Conservation (phyloP, 2,329 filamentous ascomycete genomes). For the Cytospora paraplurivora region DNA sequence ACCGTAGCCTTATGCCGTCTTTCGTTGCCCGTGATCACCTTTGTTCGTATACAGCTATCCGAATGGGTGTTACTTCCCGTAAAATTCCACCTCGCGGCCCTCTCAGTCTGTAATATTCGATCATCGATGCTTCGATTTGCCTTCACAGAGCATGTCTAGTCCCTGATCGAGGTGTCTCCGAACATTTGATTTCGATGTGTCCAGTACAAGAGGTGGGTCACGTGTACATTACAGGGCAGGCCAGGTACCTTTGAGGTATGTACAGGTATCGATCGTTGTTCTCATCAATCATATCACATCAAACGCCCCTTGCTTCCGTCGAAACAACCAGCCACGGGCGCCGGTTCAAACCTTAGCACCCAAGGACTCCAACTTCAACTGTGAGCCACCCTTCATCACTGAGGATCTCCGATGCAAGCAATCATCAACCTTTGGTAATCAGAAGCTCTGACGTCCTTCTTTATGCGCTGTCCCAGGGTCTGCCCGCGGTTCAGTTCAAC, state of each 20-base stretch:
- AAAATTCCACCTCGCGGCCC: too few relatives aligned
- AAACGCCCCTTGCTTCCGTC: background rate
- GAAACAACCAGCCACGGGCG: background rate
- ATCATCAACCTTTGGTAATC: conserved; percentile 79
- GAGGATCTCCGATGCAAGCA: conserved; percentile 58
- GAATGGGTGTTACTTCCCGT: too few relatives aligned
- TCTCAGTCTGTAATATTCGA: too few relatives aligned
- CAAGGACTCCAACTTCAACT: too few relatives aligned
- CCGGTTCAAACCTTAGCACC: background rate
- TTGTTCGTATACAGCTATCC: too few relatives aligned
- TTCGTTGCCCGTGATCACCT: too few relatives aligned
- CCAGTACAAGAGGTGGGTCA: background rate
- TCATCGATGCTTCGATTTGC: too few relatives aligned
- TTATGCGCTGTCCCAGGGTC: conserved; percentile 69
- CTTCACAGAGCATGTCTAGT: too few relatives aligned
- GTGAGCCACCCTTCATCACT: background rate
- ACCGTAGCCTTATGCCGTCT: too few relatives aligned
- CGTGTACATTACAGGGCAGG: background rate
- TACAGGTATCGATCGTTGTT: conserved; percentile 6
- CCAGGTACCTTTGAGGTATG: background rate
- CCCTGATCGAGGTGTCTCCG: too few relatives aligned
- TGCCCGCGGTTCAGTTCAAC: conserved; percentile 64
- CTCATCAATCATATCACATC: conserved; percentile 17
- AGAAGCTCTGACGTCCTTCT: conserved; percentile 75
- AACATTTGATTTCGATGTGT: background rate